phyloP scores from a whole-genome alignment of 139 green algal genomes.

The Cymbomonas tetramitiformis region DNA sequence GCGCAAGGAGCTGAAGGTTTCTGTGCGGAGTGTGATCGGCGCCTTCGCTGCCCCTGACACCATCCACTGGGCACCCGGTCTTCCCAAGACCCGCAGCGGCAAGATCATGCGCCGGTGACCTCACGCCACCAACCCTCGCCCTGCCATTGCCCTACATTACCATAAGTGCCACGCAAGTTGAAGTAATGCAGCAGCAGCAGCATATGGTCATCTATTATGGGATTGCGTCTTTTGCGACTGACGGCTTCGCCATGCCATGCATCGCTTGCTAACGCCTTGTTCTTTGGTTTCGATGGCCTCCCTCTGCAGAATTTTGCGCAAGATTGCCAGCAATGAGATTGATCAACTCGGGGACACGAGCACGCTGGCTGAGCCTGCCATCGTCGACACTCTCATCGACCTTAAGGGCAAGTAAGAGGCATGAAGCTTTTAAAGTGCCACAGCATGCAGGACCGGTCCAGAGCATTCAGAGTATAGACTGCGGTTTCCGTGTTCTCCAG shows the following conservation, averaged over 20 bases:
- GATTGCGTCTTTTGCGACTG: background rate
- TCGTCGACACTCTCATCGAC: conserved; percentile 68
- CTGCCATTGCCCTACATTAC: background rate
- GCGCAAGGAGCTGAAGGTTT: conserved; percentile 43
- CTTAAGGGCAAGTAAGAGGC: no score
- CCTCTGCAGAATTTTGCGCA: conserved; percentile 52
- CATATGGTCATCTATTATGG: background rate
- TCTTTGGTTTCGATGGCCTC: no score
- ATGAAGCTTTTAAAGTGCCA: no score
- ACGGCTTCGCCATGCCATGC: no score
- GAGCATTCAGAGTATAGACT: no score
- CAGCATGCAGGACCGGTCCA: no score
- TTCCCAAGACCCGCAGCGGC: conserved; percentile 81
- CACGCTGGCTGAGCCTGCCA: conserved; percentile 39
- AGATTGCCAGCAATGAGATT: conserved; percentile 43
- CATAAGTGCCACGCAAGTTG: no score
- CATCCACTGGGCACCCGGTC: conserved; percentile 77
- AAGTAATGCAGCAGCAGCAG: background rate
- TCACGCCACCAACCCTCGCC: conserved; percentile 8
- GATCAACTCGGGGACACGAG: conserved; percentile 42
- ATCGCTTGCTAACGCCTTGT: no score
- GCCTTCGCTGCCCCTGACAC: conserved; percentile 83
- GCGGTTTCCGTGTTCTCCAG: no score
- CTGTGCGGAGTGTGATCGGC: conserved; percentile 45
- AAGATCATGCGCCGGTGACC: conserved; percentile 89